phyloP scores from a whole-genome alignment of 768 basidiomycete species.

The Lactarius hatsudake region DNA sequence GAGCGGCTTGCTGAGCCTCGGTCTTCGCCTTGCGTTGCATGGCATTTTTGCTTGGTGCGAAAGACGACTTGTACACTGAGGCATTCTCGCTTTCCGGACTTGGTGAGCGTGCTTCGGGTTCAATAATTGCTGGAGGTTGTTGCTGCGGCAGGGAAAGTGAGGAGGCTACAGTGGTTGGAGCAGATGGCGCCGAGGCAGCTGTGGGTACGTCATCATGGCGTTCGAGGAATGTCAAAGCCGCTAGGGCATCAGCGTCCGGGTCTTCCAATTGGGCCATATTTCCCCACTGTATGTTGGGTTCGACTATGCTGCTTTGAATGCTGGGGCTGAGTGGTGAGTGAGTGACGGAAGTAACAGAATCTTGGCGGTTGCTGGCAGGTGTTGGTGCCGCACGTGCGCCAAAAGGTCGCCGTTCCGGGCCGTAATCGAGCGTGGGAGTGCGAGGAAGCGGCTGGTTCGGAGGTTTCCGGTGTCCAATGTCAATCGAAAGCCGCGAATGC shows the following conservation, averaged over 20 bases:
- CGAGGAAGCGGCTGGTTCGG: conserved; percentile 26
- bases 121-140: conserved; percentile 32
- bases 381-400: conserved; percentile 69
- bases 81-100: conserved; percentile 28
- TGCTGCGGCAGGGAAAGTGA: conserved; percentile 33
- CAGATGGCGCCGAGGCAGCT: conserved; percentile 28
- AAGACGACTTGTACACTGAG: conserved; percentile 73
- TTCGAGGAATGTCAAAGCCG: conserved; percentile 74
- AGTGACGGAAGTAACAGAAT: background rate
- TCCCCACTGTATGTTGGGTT: background rate
- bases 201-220: conserved; percentile 39
- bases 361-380: conserved; percentile 31
- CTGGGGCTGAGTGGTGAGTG: conserved; percentile 26
- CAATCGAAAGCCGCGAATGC: conserved; percentile 2
- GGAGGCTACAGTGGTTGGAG: conserved; percentile 31
- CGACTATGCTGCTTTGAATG: conserved; percentile 15
- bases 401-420: conserved; percentile 51
- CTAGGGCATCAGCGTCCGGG: conserved; percentile 66
- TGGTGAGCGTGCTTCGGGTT: conserved; percentile 32
- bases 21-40: conserved; percentile 81
- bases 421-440: conserved; percentile 24
- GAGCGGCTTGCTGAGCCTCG: conserved; percentile 80
- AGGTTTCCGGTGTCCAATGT: conserved; percentile 24
- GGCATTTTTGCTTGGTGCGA: conserved; percentile 81
- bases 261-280: conserved; percentile 39